Evolutionary conservation across 2,329 filamentous ascomycete species (phyloP).

Genomic region (Fusarium protoensiforme): DNA sequence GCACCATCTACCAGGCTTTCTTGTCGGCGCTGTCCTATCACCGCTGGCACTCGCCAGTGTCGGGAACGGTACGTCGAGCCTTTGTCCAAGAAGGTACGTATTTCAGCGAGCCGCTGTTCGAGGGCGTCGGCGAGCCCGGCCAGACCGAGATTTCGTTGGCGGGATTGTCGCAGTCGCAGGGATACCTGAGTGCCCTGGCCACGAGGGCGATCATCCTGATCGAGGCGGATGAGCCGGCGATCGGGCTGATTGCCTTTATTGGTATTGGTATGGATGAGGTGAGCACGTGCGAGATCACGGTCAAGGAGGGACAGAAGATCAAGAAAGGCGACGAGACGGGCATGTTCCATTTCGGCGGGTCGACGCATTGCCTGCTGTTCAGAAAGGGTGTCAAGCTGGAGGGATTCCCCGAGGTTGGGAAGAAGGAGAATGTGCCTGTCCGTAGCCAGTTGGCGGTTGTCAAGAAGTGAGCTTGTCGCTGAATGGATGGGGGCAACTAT

Average conservation of each 20-base stretch:
- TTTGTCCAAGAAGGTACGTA: slow-evolving; percentile 74
- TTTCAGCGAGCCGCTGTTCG: slow-evolving; percentile 67
- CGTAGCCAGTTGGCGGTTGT: slow-evolving; percentile 51
- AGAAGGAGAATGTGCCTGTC: slow-evolving; percentile 53
- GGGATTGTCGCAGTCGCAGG: slow-evolving; percentile 66
- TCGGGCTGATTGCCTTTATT: slow-evolving; percentile 77
- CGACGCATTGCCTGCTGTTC: slow-evolving; percentile 76
- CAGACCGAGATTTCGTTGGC: slow-evolving; percentile 50
- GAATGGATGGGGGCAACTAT: background rate
- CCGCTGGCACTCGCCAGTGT: slow-evolving; percentile 77
- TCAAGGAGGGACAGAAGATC: slow-evolving; percentile 72
- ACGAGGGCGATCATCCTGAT: slow-evolving; percentile 77
- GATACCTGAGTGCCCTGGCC: slow-evolving; percentile 74
- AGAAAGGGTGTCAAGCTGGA: slow-evolving; percentile 62
- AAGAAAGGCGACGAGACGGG: slow-evolving; percentile 78
- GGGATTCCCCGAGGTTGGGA: slow-evolving; percentile 50
- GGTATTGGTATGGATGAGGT: slow-evolving; percentile 83
- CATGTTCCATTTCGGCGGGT: slow-evolving; percentile 86
- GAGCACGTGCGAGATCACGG: slow-evolving; percentile 76
- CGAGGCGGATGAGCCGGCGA: slow-evolving; percentile 72
- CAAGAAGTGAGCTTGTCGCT: slow-evolving; percentile 19
- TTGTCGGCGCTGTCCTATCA: slow-evolving; percentile 76
- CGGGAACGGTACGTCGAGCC: slow-evolving; percentile 67
- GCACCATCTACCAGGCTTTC: slow-evolving; percentile 78
- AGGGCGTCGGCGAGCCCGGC: slow-evolving; percentile 45